Conservation (phyloP, 2,329 filamentous ascomycete genomes). For the Podosphaera fusca region DNA sequence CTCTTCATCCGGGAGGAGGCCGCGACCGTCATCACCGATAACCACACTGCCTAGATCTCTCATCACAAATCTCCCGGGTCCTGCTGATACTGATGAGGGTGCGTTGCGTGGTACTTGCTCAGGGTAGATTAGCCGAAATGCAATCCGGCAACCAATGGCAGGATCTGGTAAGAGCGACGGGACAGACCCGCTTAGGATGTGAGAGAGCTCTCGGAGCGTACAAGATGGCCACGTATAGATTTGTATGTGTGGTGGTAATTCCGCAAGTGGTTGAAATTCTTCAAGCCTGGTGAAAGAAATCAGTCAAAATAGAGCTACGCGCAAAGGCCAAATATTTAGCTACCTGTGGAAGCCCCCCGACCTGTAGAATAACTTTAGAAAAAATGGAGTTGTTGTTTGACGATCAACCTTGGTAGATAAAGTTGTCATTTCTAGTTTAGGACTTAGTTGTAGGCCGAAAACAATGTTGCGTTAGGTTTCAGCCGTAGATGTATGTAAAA, state of each 20-base stretch:
- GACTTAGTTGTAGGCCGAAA: not conserved
- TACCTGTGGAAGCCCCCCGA: slow-evolving; percentile 50
- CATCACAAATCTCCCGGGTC: slow-evolving; percentile 40
- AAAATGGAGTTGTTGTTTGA: slow-evolving; percentile 54
- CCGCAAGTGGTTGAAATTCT: slow-evolving; percentile 34
- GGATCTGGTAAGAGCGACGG: slow-evolving; percentile 49
- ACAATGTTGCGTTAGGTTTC: not conserved
- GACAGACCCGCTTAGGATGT: slow-evolving; percentile 47
- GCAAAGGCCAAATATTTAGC: slow-evolving; percentile 6
- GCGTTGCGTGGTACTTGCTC: slow-evolving; percentile 39
- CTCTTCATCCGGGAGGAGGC: slow-evolving; percentile 18
- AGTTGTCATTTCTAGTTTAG: slow-evolving; percentile 15
- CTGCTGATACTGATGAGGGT: slow-evolving; percentile 15
- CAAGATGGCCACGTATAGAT: slow-evolving; percentile 75
- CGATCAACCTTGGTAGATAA: slow-evolving; percentile 32
- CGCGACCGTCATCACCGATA: slow-evolving; percentile 35
- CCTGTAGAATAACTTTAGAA: slow-evolving; percentile 68
- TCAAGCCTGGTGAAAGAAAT: slow-evolving; percentile 29
- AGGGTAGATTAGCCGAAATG: slow-evolving; percentile 67
- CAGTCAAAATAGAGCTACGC: not conserved
- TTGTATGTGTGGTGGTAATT: slow-evolving; percentile 43
- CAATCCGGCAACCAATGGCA: slow-evolving; percentile 60
- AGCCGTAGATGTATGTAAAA: not conserved
- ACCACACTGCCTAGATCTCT: slow-evolving; percentile 71
- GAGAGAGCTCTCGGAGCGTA: slow-evolving; percentile 58